Evolutionary conservation across 1,284 basidiomycete genomes (phyloP).

Genomic region (Irpex sp.): DNA sequence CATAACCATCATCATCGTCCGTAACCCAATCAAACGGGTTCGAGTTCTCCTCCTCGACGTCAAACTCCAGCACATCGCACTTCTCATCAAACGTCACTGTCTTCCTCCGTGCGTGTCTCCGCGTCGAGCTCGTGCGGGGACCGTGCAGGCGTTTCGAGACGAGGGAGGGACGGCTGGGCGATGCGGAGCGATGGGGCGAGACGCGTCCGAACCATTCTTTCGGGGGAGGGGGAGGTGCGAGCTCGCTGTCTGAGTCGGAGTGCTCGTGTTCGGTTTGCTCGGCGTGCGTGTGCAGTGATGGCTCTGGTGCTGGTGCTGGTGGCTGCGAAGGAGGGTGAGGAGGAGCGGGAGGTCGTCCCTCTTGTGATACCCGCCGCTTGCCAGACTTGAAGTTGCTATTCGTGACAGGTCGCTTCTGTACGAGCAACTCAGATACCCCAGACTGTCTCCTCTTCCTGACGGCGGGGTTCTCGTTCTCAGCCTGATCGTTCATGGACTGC

Average conservation of each 20-base stretch:
- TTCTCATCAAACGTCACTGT: constrained; percentile 85
- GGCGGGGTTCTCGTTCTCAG: constrained; percentile 69
- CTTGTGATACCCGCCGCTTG: constrained; percentile 3
- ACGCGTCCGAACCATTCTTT: constrained; percentile 14
- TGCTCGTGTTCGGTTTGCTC: constrained; percentile 17
- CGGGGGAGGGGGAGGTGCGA: constrained; percentile 25
- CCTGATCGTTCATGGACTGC: constrained; percentile 59
- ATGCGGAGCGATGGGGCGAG: constrained; percentile 26
- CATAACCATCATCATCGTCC: constrained; percentile 43
- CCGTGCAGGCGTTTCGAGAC: constrained; percentile 81
- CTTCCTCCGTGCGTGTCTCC: constrained; percentile 46
- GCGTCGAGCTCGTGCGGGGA: constrained; percentile 50
- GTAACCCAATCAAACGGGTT: constrained; percentile 30
- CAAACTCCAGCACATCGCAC: constrained; percentile 87
- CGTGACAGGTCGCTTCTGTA: constrained; percentile 70
- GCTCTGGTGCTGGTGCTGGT: not conserved
- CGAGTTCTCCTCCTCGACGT: constrained; percentile 42
- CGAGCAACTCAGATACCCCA: constrained; percentile 67
- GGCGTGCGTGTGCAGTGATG: no score
- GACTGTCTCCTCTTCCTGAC: constrained; percentile 70
- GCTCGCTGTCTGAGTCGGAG: constrained; percentile 22
- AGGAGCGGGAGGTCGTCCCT: constrained; percentile 4
- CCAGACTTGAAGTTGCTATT: constrained; percentile 74
- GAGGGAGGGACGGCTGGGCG: constrained; percentile 67
- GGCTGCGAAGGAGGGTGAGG: not conserved